A percentile compares a stretch with the other conserved stretches of the same genome.
phyloP scores from a whole-genome alignment of 2,329 filamentous ascomycete genomes.

The Mollisiaceae sp. region DNA sequence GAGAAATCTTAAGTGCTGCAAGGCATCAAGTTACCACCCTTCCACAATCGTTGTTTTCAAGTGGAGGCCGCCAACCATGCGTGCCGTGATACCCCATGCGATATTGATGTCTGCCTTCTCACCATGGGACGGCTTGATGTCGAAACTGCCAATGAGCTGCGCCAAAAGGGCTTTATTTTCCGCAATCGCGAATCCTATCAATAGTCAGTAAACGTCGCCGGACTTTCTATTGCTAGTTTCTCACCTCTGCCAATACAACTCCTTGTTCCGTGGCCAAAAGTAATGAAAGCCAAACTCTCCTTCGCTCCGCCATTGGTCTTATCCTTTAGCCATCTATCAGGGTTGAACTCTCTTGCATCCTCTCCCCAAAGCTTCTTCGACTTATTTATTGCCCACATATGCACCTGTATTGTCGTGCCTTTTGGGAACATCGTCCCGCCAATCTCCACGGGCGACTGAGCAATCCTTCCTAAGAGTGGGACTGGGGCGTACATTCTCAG shows the following conservation, averaged over 20 bases:
- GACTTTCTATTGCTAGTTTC: not conserved
- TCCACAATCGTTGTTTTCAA: constrained; percentile 67
- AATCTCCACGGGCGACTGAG: constrained; percentile 66
- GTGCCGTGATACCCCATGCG: constrained; percentile 66
- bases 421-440: constrained; percentile 67
- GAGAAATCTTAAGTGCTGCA: not conserved
- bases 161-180: constrained; percentile 85
- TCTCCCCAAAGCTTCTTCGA: constrained; percentile 69
- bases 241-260: constrained; percentile 76
- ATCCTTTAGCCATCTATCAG: constrained; percentile 70
- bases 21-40: constrained; percentile 56
- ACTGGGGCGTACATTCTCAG: constrained; percentile 75
- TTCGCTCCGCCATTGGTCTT: constrained; percentile 69
- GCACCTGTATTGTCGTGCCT: constrained; percentile 68
- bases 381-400: constrained; percentile 52
- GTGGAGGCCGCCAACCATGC: constrained; percentile 72
- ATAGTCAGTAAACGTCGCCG: not conserved
- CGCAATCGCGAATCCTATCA: constrained; percentile 69
- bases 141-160: constrained; percentile 74
- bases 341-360: constrained; percentile 75
- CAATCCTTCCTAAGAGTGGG: constrained; percentile 69
- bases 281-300: constrained; percentile 77
- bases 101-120: constrained; percentile 62
- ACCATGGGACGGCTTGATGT: constrained; percentile 58
- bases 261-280: constrained; percentile 82